Base-by-base conservation (phyloP, 2,329 filamentous ascomycete species). In the Pyrenophora seminiperda region DNA sequence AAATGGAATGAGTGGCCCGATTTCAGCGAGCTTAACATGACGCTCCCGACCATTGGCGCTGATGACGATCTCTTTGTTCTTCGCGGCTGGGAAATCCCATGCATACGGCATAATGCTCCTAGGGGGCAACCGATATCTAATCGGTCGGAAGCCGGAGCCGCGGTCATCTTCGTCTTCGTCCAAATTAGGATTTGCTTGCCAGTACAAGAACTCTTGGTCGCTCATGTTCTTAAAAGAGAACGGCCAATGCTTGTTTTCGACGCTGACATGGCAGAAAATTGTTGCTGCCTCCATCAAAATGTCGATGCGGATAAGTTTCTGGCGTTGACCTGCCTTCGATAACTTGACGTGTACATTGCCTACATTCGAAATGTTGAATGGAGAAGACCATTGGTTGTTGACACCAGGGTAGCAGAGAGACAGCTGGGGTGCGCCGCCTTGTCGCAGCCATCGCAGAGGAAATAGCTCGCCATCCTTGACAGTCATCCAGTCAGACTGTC, bases 161-260 rank as follows among this genome's bases (percentile, higher is more conserved):
- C 75, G 80, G 65, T 97, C 90, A 61, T 90, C 88, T 47, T 93
- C 92, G 53, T 97, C 92, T 55, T 97, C 92, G 53, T 96, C 92
- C 7, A 96, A 78, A 62, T 93, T 96, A 4, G 94, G 94, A 65
- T 97, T 88, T 14, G 91, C 89, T 73, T 99, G 94, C 78, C 89
- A 96, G 77, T 99, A 99, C 40, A 93, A 88, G 73, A 97, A 97
- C 68, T 97, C 94, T 18, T 88, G 89, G 66, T 97, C 93, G 66
- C 93, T 97, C 76, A 97, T 94, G 68, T 99, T 99, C 58, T 94
- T 88, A 87, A 99, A 97, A 0, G 92, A 97, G 76, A 94, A 99
- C 0, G 94, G 94, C 94, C 94, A 99, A 68, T 96, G 91, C 73
- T 94, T 95, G 5, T 84, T 91, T 76, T 99, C 94, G 60, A 93